Base-by-base conservation (phyloP, 495 filamentous ascomycete species). In the Penicillium parvum region DNA sequence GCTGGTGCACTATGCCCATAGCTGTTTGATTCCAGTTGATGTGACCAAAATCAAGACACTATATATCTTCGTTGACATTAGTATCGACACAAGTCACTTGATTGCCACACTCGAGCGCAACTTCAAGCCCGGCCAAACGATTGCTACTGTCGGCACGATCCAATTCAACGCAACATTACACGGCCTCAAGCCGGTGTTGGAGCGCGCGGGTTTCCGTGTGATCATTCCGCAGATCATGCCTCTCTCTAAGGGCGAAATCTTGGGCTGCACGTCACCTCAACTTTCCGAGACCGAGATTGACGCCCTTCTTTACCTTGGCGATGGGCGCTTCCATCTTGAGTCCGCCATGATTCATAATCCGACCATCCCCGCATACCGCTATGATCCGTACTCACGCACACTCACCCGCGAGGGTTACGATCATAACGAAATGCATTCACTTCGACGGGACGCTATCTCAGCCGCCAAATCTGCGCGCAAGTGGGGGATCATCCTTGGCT, bases 291-390 rank as follows among this genome's bases (percentile, higher is more conserved):
- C 63, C 61, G 32, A 64, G 62, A 40, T 92, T 7, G 90, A 97
- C 51, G 58, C 87, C 38, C 80, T 99, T 20, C 71, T 99, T 8
- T 99, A 99, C 58, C 78, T 99, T 3, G 92, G 92, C 20, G 92
- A 99, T 55, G 92, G 92, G 14, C 79, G 91, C 36, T 99, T 99
- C 74, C 92, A 99, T 54, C 83, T 99, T 21, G 92, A 99, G 61
- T 88, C 83, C 45, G 90, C 91, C 47, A 97, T 99, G 92, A 99
- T 99, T 52, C 90, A 96, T 60, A 97, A 97, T 65, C 92, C 92
- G 0, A 57, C 66, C 5, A 79, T 96, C 10, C 85, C 91, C 2
- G 90, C 94, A 8, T 97, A 96, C 68, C 82, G 94, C 14, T 99
- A 99, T 59, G 92, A 99, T 58, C 92, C 92, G 0, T 99, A 99